A percentile compares a stretch with the other conserved stretches of the same genome.
These are phyloP conservation scores for Alternaria arborescens DNA, from an alignment of 2,329 filamentous ascomycete genomes.

Conservation along the genomic window DNA sequence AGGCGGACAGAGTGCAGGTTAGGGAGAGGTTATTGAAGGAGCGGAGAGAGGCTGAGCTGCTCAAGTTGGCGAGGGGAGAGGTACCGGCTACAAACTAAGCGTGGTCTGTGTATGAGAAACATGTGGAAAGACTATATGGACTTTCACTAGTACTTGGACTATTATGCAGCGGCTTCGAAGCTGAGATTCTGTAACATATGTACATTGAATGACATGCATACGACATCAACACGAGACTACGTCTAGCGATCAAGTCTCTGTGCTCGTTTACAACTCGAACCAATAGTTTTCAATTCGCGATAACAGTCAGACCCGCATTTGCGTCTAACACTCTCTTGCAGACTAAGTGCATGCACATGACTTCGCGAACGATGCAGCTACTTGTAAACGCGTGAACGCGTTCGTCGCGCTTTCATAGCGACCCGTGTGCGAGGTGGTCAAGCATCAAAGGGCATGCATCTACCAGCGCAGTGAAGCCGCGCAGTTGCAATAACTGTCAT, in stretches of 20 bases:
- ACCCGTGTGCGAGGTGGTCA: neutral
- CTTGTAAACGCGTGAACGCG: neutral
- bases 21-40: conserved; percentile 64
- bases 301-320: neutral
- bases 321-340: neutral
- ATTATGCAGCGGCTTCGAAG: conserved; percentile 1
- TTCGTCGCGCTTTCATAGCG: neutral
- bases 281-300: neutral
- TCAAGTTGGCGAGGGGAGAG: conserved; percentile 62
- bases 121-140: neutral
- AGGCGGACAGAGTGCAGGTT: conserved; percentile 64
- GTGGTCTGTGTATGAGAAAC: neutral
- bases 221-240: neutral
- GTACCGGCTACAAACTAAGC: conserved; percentile 9
- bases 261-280: neutral
- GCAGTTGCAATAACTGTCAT: neutral
- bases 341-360: neutral
- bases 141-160: neutral
- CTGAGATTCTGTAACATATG: conserved; percentile 14
- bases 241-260: neutral
- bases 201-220: conserved; percentile 7
- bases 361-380: conserved; percentile 1
- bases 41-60: conserved; percentile 68
- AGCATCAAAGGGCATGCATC: neutral
- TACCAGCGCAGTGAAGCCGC: neutral